Base-by-base conservation (phyloP, 1,139 yeast genomes). In the Candida glucosophila region DNA sequence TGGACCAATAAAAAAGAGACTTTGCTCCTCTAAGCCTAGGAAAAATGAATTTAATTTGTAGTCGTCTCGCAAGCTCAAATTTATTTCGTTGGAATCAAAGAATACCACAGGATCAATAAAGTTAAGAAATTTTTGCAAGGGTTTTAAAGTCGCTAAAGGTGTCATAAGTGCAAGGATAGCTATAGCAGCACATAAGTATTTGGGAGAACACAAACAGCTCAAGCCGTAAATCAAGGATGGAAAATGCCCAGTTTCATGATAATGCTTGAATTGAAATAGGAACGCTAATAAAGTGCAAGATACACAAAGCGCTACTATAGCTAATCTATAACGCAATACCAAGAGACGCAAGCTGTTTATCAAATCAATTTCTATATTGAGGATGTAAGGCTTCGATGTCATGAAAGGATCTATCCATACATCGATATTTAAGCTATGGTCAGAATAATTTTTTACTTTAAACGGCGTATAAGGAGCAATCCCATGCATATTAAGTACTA, bases 401-500 rank as follows among this genome's bases (percentile, higher is more conserved):
- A 33, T 26, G 5, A 35, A 28, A 20, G 29, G 28, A 27, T 56
- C 62, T 22, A 58, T 56, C 66, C 74, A 69, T 4, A 72, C 30
- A 35, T 69, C 71, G 14, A 72, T 35, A 34, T 58, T 58, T 23
- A 69, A 28, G 5, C 56, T 58, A 15, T 37, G 28, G 14, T 40
- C 36, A 21, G 43, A 37, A 8, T 48, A 37, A 6, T 31, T 20
- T 10, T 30, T 29, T 6, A 43, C 38, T 20, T 48, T 49, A 34
- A 67, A 67, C 3, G 93, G 90, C 6, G 81, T 69, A 44, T 63
- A 86, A 1, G 95, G 95, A 0, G 93, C 77, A 15, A 77, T 65
- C n/a, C 83, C 82, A 44, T 82, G 92, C 44, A 77, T 58, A 10
- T 65, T 58, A 44, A 38, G 57, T 39, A 20, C 49, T 37, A 19